These are phyloP conservation scores for Piper betle DNA, from an alignment of 164 flowering plant species.

Conservation along the genomic window DNA sequence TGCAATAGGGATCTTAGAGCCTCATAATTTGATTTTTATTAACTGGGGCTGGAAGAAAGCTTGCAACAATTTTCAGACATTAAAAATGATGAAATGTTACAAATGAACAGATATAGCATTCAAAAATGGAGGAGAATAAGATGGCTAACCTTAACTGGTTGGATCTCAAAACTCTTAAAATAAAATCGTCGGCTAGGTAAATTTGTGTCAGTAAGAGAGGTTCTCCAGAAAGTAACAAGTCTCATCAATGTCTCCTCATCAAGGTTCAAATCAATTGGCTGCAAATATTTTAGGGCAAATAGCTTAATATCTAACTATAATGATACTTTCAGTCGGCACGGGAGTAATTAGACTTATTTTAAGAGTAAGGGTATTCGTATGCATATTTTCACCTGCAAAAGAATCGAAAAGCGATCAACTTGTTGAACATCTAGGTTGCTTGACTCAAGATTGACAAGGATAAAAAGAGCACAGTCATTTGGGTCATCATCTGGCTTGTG, in stretches of 20 bases:
- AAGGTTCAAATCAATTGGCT: constrained; percentile 81
- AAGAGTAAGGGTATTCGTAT: not conserved
- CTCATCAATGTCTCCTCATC: constrained; percentile 94
- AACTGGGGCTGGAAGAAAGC: constrained; percentile 68
- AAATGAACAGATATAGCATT: not conserved
- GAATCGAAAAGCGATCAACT: constrained; percentile 53
- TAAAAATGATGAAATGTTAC: not conserved
- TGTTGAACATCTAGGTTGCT: constrained; percentile 48
- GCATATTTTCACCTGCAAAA: constrained; percentile 54
- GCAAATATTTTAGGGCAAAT: constrained; percentile 3
- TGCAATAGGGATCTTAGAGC: constrained; percentile 77
- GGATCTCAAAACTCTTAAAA: constrained; percentile 94
- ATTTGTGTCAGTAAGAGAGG: constrained; percentile 56
- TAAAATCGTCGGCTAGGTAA: constrained; percentile 56
- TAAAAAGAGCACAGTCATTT: constrained; percentile 30
- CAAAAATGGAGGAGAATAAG: not conserved
- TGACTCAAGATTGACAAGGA: constrained; percentile 42
- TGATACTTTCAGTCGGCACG: too few relatives aligned
- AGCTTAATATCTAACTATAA: not conserved
- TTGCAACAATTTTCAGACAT: constrained; percentile 47
- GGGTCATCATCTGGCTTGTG: constrained; percentile 36
- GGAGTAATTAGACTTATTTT: not conserved
- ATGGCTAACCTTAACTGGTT: constrained; percentile 69
- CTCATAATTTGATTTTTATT: constrained; percentile 59
- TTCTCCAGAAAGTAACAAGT: constrained; percentile 86